phyloP scores from a whole-genome alignment of 495 filamentous ascomycete genomes.

The Sordaria brevicollis region DNA sequence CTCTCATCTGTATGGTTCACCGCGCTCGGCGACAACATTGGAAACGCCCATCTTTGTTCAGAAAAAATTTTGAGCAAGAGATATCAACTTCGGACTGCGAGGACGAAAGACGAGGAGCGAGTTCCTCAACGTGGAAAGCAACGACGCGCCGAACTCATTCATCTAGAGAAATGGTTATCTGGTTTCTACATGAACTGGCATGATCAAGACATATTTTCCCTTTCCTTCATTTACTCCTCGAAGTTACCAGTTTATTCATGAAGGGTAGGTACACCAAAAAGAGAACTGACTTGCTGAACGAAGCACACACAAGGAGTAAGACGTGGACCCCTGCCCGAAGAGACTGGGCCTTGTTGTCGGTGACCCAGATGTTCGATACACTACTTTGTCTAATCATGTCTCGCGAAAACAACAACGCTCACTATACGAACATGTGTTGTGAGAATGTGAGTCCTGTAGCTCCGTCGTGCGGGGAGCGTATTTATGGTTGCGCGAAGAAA shows the following conservation, averaged over 20 bases:
- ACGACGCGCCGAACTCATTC: background rate
- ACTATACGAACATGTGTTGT: background rate
- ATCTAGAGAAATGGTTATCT: background rate
- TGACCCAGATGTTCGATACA: background rate
- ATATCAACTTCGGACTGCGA: background rate
- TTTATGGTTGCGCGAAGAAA: background rate
- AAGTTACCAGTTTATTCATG: background rate
- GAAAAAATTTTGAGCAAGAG: background rate
- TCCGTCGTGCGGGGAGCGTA: background rate
- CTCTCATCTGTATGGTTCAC: background rate
- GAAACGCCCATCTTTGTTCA: background rate
- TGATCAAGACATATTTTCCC: background rate
- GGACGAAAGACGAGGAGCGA: background rate
- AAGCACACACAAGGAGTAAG: background rate
- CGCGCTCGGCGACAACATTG: background rate
- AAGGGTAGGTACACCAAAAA: background rate
- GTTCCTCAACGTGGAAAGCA: background rate
- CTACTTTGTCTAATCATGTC: background rate
- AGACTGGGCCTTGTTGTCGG: background rate
- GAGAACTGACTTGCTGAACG: background rate
- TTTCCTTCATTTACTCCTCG: background rate
- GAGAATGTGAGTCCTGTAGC: background rate
- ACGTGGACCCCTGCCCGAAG: background rate
- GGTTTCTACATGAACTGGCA: background rate
- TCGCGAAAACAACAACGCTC: background rate